A percentile compares a stretch with the other conserved stretches of the same genome.
Conservation (phyloP, 129 eudicot species). For the Centella asiatica region DNA sequence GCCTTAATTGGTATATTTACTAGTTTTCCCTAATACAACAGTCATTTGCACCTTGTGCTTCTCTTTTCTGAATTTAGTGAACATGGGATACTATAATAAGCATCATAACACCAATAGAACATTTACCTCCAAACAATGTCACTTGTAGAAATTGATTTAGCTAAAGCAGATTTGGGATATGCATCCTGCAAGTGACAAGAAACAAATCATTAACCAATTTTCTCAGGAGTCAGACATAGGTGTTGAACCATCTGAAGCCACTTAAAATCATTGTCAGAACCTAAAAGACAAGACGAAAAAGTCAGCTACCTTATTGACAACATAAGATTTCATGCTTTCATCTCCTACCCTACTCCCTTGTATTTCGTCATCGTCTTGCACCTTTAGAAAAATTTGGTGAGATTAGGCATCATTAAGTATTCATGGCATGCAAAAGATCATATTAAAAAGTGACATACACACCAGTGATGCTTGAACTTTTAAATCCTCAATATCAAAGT, state of each 20-base stretch:
- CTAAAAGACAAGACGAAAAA: background rate
- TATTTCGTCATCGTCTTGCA: conserved; percentile 87
- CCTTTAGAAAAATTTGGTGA: conserved; percentile 27
- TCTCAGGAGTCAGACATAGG: background rate
- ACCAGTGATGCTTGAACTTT: conserved; percentile 92
- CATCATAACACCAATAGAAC: background rate
- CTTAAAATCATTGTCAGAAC: background rate
- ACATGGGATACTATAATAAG: too few species aligned
- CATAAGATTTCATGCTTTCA: conserved; percentile 33
- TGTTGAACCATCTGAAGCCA: background rate
- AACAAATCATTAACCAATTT: conserved; percentile 2
- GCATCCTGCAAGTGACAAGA: conserved; percentile 40
- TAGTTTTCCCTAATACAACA: too few species aligned
- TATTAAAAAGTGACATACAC: conserved; percentile 13
- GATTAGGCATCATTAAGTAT: conserved; percentile 8
- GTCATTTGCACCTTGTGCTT: too few species aligned
- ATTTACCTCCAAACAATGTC: conserved; percentile 51
- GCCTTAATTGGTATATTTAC: too few species aligned
- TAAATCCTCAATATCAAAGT: conserved; percentile 87
- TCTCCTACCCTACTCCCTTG: conserved; percentile 58
- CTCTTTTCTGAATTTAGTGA: too few species aligned
- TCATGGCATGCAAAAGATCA: conserved; percentile 7
- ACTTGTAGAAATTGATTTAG: conserved; percentile 30
- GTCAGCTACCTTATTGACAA: conserved; percentile 38
- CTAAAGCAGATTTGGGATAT: conserved; percentile 31